Evolutionary conservation across 495 filamentous ascomycete genomes (phyloP).

Genomic region (Ascobolus immersus): DNA sequence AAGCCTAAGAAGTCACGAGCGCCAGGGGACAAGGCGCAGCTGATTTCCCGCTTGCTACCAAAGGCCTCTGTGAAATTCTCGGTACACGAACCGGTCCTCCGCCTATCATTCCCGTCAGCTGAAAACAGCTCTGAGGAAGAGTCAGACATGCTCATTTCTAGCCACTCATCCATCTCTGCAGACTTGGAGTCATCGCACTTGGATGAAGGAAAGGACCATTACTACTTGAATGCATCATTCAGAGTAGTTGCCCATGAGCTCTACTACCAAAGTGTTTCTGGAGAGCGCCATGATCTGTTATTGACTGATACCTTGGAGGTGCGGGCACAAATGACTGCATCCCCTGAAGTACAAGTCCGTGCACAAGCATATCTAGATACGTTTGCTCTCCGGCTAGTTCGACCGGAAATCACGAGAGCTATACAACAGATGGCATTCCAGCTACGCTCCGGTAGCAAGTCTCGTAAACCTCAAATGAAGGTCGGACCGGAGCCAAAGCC

Average conservation of each 20-base stretch:
- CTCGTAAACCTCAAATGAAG: conserved; percentile 30
- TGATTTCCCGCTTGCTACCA: conserved; percentile 76
- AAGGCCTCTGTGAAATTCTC: conserved; percentile 90
- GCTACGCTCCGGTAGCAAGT: conserved; percentile 35
- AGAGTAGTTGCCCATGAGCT: conserved; percentile 68
- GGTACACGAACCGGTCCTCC: conserved; percentile 80
- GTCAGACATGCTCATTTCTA: conserved; percentile 82
- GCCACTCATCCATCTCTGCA: conserved; percentile 71
- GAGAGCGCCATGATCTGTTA: conserved; percentile 59
- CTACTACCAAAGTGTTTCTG: conserved; percentile 76
- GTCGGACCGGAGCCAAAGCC: conserved; percentile 21
- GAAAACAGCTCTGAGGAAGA: conserved; percentile 33
- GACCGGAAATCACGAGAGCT: conserved; percentile 72
- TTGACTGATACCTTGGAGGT: conserved; percentile 67
- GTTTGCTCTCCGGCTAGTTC: conserved; percentile 68
- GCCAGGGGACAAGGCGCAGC: conserved; percentile 26
- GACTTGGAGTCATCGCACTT: conserved; percentile 91
- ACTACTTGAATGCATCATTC: conserved; percentile 56
- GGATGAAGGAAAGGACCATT: conserved; percentile 56
- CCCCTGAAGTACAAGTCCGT: conserved; percentile 61
- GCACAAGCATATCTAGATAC: conserved; percentile 60
- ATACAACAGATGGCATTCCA: conserved; percentile 76
- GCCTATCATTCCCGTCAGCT: conserved; percentile 57
- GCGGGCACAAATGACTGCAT: conserved; percentile 57
- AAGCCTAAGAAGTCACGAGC: conserved; percentile 22